Evolutionary conservation across 2,329 filamentous ascomycete species (phyloP).

Genomic region (Tympanopsis confertula): DNA sequence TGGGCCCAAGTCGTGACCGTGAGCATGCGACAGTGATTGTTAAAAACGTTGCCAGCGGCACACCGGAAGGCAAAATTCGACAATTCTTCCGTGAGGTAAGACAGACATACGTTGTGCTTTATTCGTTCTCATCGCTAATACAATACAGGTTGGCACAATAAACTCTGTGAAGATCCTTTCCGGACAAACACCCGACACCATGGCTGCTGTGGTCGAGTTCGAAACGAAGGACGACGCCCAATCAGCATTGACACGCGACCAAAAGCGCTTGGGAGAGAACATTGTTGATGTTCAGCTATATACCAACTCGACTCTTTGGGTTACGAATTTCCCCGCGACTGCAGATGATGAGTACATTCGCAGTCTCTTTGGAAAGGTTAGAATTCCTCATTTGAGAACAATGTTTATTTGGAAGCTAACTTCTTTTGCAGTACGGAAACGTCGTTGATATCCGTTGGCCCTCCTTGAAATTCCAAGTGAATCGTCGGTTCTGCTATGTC

Average conservation of each 20-base stretch:
- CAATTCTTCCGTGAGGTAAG: conserved; percentile 67
- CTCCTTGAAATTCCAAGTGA: conserved; percentile 77
- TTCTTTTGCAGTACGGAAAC: conserved; percentile 63
- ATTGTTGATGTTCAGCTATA: conserved; percentile 66
- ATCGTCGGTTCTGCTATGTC: conserved; percentile 88
- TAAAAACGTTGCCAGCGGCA: conserved; percentile 59
- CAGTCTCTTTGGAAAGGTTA: conserved; percentile 41
- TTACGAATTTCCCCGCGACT: conserved; percentile 77
- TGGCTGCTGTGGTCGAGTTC: conserved; percentile 76
- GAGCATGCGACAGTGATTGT: conserved; percentile 82
- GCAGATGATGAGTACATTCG: conserved; percentile 63
- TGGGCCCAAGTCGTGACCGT: conserved; percentile 63
- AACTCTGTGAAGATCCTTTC: conserved; percentile 61
- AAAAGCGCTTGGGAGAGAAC: conserved; percentile 64
- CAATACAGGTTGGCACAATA: conserved; percentile 62
- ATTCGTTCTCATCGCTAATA: background rate
- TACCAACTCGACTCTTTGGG: conserved; percentile 70
- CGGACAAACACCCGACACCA: conserved; percentile 46
- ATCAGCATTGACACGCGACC: conserved; percentile 69
- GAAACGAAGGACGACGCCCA: conserved; percentile 67
- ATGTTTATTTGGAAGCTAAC: too few relatives aligned
- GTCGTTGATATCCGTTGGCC: conserved; percentile 81
- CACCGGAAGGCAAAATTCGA: conserved; percentile 61
- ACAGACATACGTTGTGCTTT: background rate
- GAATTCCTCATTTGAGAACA: too few relatives aligned